Percentiles rank a stretch among this genome's conserved stretches.
These are phyloP conservation scores for Nitzschia putrida DNA, from an alignment of 108 stramenopile genomes.

Conservation along the genomic window DNA sequence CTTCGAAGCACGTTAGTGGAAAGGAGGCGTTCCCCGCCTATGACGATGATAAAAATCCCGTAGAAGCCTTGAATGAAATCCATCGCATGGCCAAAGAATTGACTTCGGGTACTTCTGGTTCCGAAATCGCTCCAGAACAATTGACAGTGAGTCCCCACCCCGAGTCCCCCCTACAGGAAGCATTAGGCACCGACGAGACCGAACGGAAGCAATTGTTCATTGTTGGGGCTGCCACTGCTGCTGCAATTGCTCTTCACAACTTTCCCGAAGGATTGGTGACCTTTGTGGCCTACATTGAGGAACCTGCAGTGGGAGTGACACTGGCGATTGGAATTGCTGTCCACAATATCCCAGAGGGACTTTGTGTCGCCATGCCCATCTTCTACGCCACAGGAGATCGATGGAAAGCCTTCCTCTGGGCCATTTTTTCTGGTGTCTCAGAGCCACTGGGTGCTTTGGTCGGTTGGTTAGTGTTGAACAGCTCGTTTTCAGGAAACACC, in stretches of 20 bases:
- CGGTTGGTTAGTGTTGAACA: constrained; percentile 74
- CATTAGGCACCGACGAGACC: neutral
- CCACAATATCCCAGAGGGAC: constrained; percentile 87
- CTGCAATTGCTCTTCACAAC: constrained; percentile 86
- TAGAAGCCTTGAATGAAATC: constrained; percentile 5
- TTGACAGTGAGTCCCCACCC: neutral
- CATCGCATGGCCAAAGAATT: neutral
- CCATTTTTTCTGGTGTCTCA: constrained; percentile 61
- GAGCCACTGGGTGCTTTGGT: constrained; percentile 81
- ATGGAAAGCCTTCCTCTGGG: constrained; percentile 81
- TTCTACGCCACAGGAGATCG: constrained; percentile 90
- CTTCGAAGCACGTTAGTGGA: neutral
- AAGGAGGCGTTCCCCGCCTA: no score
- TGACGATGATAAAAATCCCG: neutral
- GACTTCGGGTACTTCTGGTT: constrained; percentile 13
- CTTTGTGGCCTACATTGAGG: constrained; percentile 70
- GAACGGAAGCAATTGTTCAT: constrained; percentile 44
- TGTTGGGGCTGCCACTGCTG: constrained; percentile 75
- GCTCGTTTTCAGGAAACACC: constrained; percentile 34
- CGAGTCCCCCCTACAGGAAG: constrained; percentile 18
- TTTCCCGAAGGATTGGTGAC: constrained; percentile 91
- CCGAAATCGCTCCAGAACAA: neutral
- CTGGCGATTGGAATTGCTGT: constrained; percentile 66
- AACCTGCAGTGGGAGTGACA: constrained; percentile 71
- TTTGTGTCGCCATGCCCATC: constrained; percentile 87